Base-by-base conservation (phyloP, 306 rosid genomes). In the Hylodesmum podocarpum region DNA sequence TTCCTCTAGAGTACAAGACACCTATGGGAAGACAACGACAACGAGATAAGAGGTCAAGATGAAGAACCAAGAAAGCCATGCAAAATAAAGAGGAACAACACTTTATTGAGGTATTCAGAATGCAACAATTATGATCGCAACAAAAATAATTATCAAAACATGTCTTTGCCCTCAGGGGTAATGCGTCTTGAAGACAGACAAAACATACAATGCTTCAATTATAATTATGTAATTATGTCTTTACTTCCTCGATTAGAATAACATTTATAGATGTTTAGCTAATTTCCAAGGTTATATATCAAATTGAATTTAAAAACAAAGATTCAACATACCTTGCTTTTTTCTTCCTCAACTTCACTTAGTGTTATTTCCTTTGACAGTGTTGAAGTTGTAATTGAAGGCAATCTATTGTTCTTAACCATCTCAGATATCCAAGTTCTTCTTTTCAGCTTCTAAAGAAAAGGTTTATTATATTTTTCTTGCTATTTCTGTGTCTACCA, bases 391-490 rank as follows among this genome's bases (percentile, higher is more conserved):
- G 86, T 65, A 66, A 92, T 65, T 54, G 95, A 80, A 72, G 90
- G 72, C 55, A 84, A 28, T 61, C 89, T 85, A 82, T 89, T 87
- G 31, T 15, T 73, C 84, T 67, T 89, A 50, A 85, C 19, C 82
- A 87, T 92, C 65, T 89, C 95, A 72, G 83, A 89, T 43, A 85
- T 28, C 95, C 96, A 89, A 75, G 77, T 80, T 80, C 91, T 90
- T 88, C 91, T 95, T 88, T 88, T 92, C 73, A 84, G 93, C 86
- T 84, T 87, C 95, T 90, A 76, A 47, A 50, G n/a, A 70, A 66
- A 49, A 55, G 7, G 72, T 34, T 53, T 14, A 61, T 8, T 2
- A 79, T 46, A 36, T 51, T 18, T 12, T 21, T 37, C 28, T 24
- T 33, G 7, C 1, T 70, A 15, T 5, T 49, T 37, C 19, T 53